phyloP scores from a whole-genome alignment of 1,139 yeast genomes.

The Taiozyma sp. region DNA sequence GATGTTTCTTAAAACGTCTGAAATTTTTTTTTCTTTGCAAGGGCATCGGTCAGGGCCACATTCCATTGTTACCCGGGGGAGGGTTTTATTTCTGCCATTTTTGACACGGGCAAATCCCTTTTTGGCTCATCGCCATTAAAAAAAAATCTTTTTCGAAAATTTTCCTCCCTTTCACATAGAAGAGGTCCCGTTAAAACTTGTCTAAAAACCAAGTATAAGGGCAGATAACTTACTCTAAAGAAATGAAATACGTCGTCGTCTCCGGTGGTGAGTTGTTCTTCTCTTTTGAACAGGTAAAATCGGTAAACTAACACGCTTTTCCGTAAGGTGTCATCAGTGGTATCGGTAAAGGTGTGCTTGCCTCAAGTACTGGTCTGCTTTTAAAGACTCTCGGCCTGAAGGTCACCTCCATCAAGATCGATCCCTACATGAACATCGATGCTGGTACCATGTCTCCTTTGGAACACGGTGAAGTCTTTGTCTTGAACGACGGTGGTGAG shows the following conservation, averaged over 20 bases:
- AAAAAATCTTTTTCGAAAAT: not conserved
- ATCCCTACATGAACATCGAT: constrained; percentile 98
- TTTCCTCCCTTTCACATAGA: not conserved
- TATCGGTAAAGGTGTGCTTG: constrained; percentile 94
- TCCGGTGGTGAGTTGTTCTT: constrained; percentile 60
- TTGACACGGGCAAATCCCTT: not conserved
- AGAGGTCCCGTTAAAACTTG: not conserved
- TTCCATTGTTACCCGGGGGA: not conserved
- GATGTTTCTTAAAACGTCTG: not conserved
- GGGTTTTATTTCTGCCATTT: not conserved
- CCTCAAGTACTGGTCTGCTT: constrained; percentile 93
- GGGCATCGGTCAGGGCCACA: constrained; percentile 1
- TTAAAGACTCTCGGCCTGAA: constrained; percentile 90
- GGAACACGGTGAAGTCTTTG: constrained; percentile 99
- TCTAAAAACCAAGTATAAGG: not conserved
- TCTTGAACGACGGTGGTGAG: constrained; percentile 97
- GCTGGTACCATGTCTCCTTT: constrained; percentile 99
- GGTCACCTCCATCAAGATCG: constrained; percentile 96
- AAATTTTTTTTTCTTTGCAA: not conserved
- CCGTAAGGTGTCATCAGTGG: constrained; percentile 78
- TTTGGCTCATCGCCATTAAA: not conserved
- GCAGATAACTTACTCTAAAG: not conserved
- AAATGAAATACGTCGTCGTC: constrained; percentile 97
- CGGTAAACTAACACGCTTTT: not conserved
- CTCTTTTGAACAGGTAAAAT: not conserved